Percentiles rank a stretch among this genome's conserved stretches.
Conservation (phyloP, 2,329 filamentous ascomycete species). For the Penicillium rolfsii region DNA sequence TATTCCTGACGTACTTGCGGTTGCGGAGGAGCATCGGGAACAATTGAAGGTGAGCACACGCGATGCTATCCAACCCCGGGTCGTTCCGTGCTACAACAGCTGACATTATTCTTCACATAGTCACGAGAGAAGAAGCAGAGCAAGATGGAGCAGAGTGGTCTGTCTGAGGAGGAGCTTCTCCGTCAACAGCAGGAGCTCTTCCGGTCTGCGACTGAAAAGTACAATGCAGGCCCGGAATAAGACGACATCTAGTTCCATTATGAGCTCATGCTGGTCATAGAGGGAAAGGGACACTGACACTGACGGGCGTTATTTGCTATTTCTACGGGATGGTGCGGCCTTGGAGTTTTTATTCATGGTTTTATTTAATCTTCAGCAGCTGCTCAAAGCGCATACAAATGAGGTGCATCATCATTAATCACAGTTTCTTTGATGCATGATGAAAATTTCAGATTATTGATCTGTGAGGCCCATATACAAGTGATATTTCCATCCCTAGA, state of each 20-base stretch:
- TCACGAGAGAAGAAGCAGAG: conserved; percentile 95
- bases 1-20: conserved; percentile 81
- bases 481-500: neutral
- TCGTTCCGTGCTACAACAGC: conserved; percentile 4
- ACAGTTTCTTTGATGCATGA: conserved; percentile 5
- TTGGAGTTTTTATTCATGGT: neutral
- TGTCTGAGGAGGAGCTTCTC: conserved; percentile 87
- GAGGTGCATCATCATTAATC: conserved; percentile 16
- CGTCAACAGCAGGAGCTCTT: conserved; percentile 91
- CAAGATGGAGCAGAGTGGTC: conserved; percentile 92
- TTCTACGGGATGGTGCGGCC: conserved; percentile 12
- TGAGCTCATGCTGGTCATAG: conserved; percentile 39
- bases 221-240: conserved; percentile 57
- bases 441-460: neutral
- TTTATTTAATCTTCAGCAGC: neutral
- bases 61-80: neutral
- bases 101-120: conserved; percentile 51
- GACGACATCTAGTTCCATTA: conserved; percentile 9
- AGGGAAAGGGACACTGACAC: conserved; percentile 26
- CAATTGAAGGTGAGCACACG: conserved; percentile 74
- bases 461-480: neutral
- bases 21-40: conserved; percentile 89
- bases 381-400: neutral
- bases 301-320: conserved; percentile 31
- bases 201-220: conserved; percentile 74